These are phyloP conservation scores for Vaccinium vitisidaea DNA, from an alignment of 148 eudicot genomes.

Conservation along the genomic window DNA sequence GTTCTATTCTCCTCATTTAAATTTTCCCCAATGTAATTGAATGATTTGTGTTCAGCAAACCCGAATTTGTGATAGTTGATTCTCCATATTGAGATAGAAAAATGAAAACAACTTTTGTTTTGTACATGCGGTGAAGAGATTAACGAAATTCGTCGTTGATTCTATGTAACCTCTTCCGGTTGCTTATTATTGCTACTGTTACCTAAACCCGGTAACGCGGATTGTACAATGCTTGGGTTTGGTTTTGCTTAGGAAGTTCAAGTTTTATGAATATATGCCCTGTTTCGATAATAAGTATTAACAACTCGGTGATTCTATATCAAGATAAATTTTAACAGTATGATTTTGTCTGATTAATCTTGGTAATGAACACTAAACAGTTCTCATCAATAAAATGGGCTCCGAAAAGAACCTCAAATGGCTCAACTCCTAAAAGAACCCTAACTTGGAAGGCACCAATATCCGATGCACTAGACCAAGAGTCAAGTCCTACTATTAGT, in stretches of 20 bases:
- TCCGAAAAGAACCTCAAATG: no score
- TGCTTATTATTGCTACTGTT: background rate
- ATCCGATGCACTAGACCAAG: no score
- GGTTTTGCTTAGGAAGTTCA: background rate
- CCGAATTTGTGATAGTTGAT: background rate
- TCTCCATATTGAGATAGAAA: background rate
- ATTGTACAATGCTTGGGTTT: background rate
- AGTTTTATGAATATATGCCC: background rate
- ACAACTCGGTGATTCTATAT: background rate
- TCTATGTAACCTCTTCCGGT: no score
- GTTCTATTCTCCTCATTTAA: background rate
- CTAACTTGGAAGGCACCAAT: no score
- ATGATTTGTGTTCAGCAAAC: background rate
- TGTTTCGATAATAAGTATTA: background rate
- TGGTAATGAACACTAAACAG: background rate
- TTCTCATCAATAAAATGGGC: no score
- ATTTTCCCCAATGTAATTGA: background rate
- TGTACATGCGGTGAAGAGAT: background rate
- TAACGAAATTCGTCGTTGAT: background rate
- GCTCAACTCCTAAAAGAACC: no score
- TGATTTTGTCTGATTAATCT: background rate
- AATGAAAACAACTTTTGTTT: background rate
- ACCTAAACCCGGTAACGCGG: background rate
- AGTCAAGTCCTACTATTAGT: no score
- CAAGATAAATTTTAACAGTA: background rate